Evolutionary conservation across 768 basidiomycete species (phyloP).

Genomic region (Tylopilus subfusipes): DNA sequence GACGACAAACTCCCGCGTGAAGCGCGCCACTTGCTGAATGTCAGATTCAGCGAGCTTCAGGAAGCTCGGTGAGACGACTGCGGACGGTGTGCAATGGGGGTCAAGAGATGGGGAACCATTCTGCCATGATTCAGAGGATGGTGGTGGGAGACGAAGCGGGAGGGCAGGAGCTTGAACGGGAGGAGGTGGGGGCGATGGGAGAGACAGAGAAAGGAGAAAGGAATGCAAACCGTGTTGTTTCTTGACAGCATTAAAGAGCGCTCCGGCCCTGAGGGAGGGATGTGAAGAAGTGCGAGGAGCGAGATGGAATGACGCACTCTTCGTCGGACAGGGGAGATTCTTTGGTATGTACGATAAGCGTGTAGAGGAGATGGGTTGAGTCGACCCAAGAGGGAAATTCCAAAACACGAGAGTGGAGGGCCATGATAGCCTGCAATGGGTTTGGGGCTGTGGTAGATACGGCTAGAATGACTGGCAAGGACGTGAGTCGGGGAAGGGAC

Average conservation of each 20-base stretch:
- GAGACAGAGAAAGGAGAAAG: constrained; percentile 60
- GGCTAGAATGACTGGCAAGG: constrained; percentile 63
- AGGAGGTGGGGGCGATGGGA: constrained; percentile 61
- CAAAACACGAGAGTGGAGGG: constrained; percentile 61
- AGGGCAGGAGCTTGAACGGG: constrained; percentile 65
- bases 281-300: constrained; percentile 7
- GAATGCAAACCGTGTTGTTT: constrained; percentile 80
- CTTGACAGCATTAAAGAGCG: constrained; percentile 83
- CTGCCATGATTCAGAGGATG: constrained; percentile 25
- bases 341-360: constrained; percentile 71
- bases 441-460: constrained; percentile 81
- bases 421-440: constrained; percentile 73
- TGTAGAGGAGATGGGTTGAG: constrained; percentile 63
- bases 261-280: constrained; percentile 53
- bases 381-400: constrained; percentile 85
- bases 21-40: constrained; percentile 68
- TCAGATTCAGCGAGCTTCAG: constrained; percentile 65
- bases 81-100: background rate
- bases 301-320: constrained; percentile 53
- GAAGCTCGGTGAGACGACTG: constrained; percentile 21
- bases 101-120: constrained; percentile 11
- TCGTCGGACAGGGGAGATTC: constrained; percentile 69
- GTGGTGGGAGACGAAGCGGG: constrained; percentile 64
- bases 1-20: constrained; percentile 82
- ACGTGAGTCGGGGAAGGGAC: constrained; percentile 10